These are phyloP conservation scores for Cotoneaster glaucophyllus DNA, from an alignment of 306 rosid genomes.

Conservation along the genomic window DNA sequence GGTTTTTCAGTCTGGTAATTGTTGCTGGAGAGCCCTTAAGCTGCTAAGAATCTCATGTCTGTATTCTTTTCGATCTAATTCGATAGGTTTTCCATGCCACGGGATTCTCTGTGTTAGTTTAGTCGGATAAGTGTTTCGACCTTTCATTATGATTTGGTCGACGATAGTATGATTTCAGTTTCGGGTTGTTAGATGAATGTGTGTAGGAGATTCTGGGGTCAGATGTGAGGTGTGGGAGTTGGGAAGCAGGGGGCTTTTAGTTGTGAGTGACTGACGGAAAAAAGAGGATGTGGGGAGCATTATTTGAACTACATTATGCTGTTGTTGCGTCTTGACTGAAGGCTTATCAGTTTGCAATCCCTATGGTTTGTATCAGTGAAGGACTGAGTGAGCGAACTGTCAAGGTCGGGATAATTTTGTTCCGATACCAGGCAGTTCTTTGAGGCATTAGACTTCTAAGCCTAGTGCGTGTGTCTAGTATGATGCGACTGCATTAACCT, in stretches of 20 bases:
- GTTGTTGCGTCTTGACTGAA: not conserved
- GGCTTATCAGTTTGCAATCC: not conserved
- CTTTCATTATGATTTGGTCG: not conserved
- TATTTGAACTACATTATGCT: not conserved
- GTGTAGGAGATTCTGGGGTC: not conserved
- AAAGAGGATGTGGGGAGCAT: not conserved
- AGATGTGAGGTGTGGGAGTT: not conserved
- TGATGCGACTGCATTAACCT: not conserved
- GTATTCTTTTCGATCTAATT: not conserved
- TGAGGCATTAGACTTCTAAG: not conserved
- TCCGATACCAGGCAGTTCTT: not conserved
- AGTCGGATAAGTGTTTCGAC: not conserved
- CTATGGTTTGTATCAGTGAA: not conserved
- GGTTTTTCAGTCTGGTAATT: not conserved
- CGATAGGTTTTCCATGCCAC: not conserved
- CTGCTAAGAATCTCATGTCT: not conserved
- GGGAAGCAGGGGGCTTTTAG: not conserved
- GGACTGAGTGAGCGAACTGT: not conserved
- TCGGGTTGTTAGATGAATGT: not conserved
- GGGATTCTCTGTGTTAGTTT: not conserved
- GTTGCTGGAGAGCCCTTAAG: constrained; percentile 25
- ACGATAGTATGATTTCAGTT: not conserved
- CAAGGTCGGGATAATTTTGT: not conserved
- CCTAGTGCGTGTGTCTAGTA: not conserved
- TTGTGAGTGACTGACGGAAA: not conserved